These are phyloP conservation scores for Penicillium bovifimosum DNA, from an alignment of 495 filamentous ascomycete genomes.

Conservation along the genomic window DNA sequence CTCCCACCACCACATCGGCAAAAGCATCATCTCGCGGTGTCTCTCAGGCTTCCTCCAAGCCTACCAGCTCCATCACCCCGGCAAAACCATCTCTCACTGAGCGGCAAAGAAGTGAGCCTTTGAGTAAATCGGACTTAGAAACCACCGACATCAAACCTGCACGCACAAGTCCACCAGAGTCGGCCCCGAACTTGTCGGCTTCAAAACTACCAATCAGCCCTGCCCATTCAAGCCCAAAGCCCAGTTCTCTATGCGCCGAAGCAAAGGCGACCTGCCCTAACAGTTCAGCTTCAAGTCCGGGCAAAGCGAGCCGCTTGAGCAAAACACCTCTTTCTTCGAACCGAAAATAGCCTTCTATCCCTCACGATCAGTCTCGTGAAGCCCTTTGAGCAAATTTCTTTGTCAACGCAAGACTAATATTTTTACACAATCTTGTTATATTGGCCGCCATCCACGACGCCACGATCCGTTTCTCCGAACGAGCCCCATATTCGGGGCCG, in stretches of 20 bases:
- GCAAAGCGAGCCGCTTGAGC: neutral
- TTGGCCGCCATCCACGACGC: constrained; percentile 7
- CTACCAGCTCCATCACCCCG: neutral
- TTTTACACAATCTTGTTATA: constrained; percentile 5
- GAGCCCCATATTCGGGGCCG: constrained; percentile 15
- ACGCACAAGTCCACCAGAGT: neutral
- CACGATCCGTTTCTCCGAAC: constrained; percentile 18
- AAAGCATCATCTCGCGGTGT: too few species aligned
- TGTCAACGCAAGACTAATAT: constrained; percentile 4
- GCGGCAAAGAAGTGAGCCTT: neutral
- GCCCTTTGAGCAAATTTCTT: neutral
- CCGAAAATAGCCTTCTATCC: neutral
- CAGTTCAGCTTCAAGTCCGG: neutral
- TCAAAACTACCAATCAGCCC: constrained; percentile 5
- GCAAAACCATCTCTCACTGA: neutral
- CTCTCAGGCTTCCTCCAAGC: neutral
- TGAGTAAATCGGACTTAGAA: neutral
- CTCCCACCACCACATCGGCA: too few species aligned
- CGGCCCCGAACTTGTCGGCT: neutral
- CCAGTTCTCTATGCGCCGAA: neutral
- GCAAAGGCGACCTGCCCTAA: neutral
- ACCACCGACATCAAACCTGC: neutral
- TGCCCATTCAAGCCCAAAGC: neutral
- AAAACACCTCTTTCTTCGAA: neutral
- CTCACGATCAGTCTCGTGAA: neutral